phyloP scores from a whole-genome alignment of 1,284 basidiomycete species.

The Ustilago bromivora region DNA sequence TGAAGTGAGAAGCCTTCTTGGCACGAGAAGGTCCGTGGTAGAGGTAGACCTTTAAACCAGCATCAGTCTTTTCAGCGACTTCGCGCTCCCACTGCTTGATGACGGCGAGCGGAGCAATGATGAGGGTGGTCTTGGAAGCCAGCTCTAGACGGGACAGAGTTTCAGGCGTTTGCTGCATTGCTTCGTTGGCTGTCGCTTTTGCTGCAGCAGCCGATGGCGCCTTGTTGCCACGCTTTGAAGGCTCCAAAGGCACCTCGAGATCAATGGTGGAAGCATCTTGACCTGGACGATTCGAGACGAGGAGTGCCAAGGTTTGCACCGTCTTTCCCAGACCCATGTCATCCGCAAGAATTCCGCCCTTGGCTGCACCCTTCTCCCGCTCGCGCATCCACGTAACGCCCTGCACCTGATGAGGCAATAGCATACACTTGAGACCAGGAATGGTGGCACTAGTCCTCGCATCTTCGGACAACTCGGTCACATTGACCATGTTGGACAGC shows the following conservation, averaged over 20 bases:
- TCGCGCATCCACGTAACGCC: constrained; percentile 89
- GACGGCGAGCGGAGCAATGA: constrained; percentile 74
- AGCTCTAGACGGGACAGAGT: constrained; percentile 29
- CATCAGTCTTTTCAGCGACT: constrained; percentile 79
- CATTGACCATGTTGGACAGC: constrained; percentile 57
- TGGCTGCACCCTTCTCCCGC: constrained; percentile 79
- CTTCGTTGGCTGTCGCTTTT: constrained; percentile 2
- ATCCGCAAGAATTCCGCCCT: constrained; percentile 87
- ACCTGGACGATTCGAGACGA: constrained; percentile 89
- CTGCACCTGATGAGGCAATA: constrained; percentile 88
- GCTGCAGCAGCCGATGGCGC: not conserved
- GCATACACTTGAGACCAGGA: constrained; percentile 73
- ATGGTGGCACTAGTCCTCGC: constrained; percentile 33
- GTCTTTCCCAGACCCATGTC: constrained; percentile 95
- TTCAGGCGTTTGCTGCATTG: constrained; percentile 9
- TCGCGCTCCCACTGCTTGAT: constrained; percentile 93
- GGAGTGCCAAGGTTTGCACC: constrained; percentile 88
- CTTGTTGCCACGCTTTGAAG: constrained; percentile 24
- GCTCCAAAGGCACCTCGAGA: constrained; percentile 68
- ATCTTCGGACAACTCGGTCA: constrained; percentile 46
- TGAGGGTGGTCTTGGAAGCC: constrained; percentile 58
- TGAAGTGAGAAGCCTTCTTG: constrained; percentile 47
- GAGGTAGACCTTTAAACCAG: constrained; percentile 58
- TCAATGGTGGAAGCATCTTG: constrained; percentile 81
- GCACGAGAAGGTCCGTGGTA: constrained; percentile 63